Evolutionary conservation across 805 yeast species (phyloP).

Genomic region (Candida pini): DNA sequence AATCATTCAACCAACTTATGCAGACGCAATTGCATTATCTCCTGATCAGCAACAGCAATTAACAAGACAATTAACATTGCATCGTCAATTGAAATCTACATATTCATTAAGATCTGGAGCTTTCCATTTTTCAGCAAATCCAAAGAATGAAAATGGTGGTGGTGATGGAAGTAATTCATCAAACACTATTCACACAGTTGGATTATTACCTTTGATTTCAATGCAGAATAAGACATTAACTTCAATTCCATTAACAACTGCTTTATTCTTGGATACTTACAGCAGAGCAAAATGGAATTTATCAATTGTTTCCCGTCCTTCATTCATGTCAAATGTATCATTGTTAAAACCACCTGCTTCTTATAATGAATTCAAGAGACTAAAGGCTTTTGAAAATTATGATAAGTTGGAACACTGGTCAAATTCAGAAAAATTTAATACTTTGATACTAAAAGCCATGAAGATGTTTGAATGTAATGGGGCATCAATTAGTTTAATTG

Average conservation of each 20-base stretch:
- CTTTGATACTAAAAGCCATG: slow-evolving; percentile 33
- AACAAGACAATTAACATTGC: no score
- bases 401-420: slow-evolving; percentile 45
- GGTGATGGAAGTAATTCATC: no score
- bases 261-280: slow-evolving; percentile 53
- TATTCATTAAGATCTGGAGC: no score
- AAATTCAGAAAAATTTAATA: slow-evolving; percentile 33
- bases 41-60: not conserved
- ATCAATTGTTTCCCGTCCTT: slow-evolving; percentile 51
- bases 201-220: slow-evolving; percentile 6
- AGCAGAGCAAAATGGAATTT: slow-evolving; percentile 52
- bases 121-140: no score
- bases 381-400: slow-evolving; percentile 37
- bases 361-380: slow-evolving; percentile 42
- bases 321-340: slow-evolving; percentile 40
- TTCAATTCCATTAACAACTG: slow-evolving; percentile 38
- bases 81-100: no score
- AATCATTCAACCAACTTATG: no score
- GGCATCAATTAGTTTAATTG: slow-evolving; percentile 54
- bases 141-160: no score
- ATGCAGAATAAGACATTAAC: slow-evolving; percentile 11
- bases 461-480: slow-evolving; percentile 43
- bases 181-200: no score
- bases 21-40: no score
- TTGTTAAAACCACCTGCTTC: slow-evolving; percentile 58